Base-by-base conservation (phyloP, 2,329 filamentous ascomycete species). In the Botryosphaeria dothidea region DNA sequence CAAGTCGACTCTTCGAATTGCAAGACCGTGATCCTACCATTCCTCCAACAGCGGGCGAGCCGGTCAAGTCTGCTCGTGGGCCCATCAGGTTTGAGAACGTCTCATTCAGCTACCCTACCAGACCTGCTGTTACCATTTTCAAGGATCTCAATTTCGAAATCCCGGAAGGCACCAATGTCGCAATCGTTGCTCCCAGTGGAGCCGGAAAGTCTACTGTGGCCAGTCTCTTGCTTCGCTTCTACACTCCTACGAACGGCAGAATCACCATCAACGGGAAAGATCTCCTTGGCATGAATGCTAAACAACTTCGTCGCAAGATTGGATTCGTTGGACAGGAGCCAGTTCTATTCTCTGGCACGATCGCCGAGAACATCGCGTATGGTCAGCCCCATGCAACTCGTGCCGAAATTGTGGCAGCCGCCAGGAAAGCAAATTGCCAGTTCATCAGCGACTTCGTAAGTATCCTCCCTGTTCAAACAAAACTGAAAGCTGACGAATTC, bases 191-290 rank as follows among this genome's bases (percentile, higher is more conserved):
- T 0, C 94, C 95, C 2, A 97, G 93, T 21, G 95, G 95, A 66
- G 95, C 95, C 67, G 95, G 95, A 67, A 99, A 99, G 80, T 96
- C 92, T 1, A 99, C 95, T 0, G 95, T 99, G 36, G 93, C 92
- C 3, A 92, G 92, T n/a, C 82, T 99, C 25, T 81, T 99, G 5
- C 83, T 98, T 52, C 88, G 95, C 48, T 99, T 99, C 79, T 99
- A 99, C 76, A 88, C 89, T 51, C 92, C 93, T 2, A 93, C 86
- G 0, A 78, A 84, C 3, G 95, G 95, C 15, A 83, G 82, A 3
- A 93, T 99, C 68, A 86, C 85, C 31, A 95, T 99, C 71, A 90
- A 94, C 68, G 94, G 93, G 36, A 85, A 88, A 23, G 93, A 98
- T 71, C 89, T 98, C 66, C 85, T 88, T 8, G 85, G 83, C 5